These are phyloP conservation scores for Westerdykella ornata DNA, from an alignment of 2,329 filamentous ascomycete species.

Conservation along the genomic window DNA sequence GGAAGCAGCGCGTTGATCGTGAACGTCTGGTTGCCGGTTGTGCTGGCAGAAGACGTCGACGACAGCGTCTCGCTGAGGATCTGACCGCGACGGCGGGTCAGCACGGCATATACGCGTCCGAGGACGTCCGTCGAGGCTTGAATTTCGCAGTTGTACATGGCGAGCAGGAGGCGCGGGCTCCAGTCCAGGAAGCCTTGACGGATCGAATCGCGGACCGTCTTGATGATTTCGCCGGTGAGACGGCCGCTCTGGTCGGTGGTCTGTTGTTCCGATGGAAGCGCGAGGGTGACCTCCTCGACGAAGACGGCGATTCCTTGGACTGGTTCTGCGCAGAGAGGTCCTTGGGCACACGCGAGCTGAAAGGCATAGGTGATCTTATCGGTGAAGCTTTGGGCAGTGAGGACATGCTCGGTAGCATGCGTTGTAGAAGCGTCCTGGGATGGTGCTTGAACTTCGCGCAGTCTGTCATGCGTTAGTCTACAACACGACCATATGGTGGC, in stretches of 20 bases:
- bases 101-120: conserved; percentile 91
- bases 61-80: conserved; percentile 89
- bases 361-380: conserved; percentile 93
- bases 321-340: conserved; percentile 86
- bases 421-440: conserved; percentile 28
- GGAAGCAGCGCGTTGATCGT: conserved; percentile 83
- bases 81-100: conserved; percentile 84
- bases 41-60: conserved; percentile 92
- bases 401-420: conserved; percentile 17
- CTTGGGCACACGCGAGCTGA: conserved; percentile 82
- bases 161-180: conserved; percentile 88
- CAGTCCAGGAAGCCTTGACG: conserved; percentile 85
- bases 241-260: conserved; percentile 61
- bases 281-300: conserved; percentile 68
- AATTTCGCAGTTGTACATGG: conserved; percentile 97
- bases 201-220: conserved; percentile 77
- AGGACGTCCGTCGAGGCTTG: conserved; percentile 94
- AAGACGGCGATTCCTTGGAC: conserved; percentile 90
- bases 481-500: not conserved
- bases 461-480: conserved; percentile 15
- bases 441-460: conserved; percentile 16
- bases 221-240: conserved; percentile 88
- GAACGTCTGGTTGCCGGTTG: conserved; percentile 88
- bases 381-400: conserved; percentile 62
- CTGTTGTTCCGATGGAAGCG: conserved; percentile 46